Evolutionary conservation across 192 early-diverging fungal species (phyloP), one percentile per base, ranked within the genome.

Genomic region (Coemansia furcata): DNA sequence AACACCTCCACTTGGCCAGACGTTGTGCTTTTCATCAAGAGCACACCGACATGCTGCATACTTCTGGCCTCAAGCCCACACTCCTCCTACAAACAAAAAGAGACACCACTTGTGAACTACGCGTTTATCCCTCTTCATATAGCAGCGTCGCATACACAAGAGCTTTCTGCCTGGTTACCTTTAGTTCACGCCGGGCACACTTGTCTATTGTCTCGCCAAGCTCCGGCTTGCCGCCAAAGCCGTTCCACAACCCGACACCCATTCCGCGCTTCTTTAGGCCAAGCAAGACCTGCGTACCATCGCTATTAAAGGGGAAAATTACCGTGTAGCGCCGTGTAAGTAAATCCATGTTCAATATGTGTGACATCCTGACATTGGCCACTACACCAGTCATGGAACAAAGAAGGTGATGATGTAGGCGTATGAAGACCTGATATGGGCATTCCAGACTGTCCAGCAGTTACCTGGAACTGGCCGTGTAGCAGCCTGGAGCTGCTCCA

Each of bases 211-310:
- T 88, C 66, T 93, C 90, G 19, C 85, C 87, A 6, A 71, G 40
- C 50, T 93, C 90, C 3, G 87, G 77, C 67, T 93, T 93, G 19
- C 92, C 92, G 35, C 92, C 92, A 68, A 93, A 93, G 6, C 91
- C 89, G 37, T 91, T 92, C 82, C 82, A 90, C 32, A 83, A 80
- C 17, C 86, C 85, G 21, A 73, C 78, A 42, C 92, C 90, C 75
- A 93, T 88, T 0, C 92, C 92, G 10, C 90, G 86, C 69, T 93
- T 93, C 76, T 93, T 93, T 67, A 89, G 80, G 0, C 92, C 90
- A 19, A 93, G 86, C 14, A 91, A 80, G 39, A 92, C 77, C 76
- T 84, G 49, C 11, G 32, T 37, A 19, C 61, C 63, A 23, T 17
- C 38, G 8, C 7, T 14, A 32, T 40, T 68, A 32, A 73, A 65